Base-by-base conservation (phyloP, 2,329 filamentous ascomycete genomes). In the Alternaria consortialis region DNA sequence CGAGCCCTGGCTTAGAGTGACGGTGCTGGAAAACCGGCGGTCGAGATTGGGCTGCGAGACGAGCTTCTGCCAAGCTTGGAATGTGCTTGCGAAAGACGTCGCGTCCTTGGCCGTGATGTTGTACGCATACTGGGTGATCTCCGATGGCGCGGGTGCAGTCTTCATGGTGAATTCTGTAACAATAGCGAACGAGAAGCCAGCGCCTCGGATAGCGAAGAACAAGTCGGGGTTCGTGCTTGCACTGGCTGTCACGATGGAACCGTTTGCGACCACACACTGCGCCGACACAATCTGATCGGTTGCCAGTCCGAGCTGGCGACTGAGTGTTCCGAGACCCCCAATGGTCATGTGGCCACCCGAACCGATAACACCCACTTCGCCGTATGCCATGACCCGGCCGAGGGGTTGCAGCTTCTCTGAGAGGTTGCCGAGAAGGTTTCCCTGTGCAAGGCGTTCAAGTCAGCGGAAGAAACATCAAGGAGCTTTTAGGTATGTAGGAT, bases 121-220 rank as follows among this genome's bases (percentile, higher is more conserved):
- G 23, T 37, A 51, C 3, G 20, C 15, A 7, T 51, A 51, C 23
- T 25, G 25, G 32, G 48, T 51, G 9, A 51, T 51, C 13, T 51
- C 32, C 3, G 34, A n/a, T 12, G 47, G 48, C 6, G 48, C 48
- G 3, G 32, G 48, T 5, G 48, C 48, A 36, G 48, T 51, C 20
- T 39, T 36, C 48, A 51, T 51, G 6, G 48, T 51, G 48, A 51
- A 51, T 32, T 51, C 48, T 39, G 48, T 51, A 12, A 51, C 32
- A 4, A 51, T 51, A 9, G 48, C 32, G 48, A 51, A 51, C 11
- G 48, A 51, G 48, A 51, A 51, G 20, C 32, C 48, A 29, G 48
- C 48, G 15, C 48, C 48, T 51, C 48, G 48, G 34, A 51, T 51
- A 31, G 32, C 48, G 20, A 51, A 51, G 32, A 39, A 51, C 32